Base-by-base conservation (phyloP, 1,139 yeast genomes). In the Candida dubliniensis region DNA sequence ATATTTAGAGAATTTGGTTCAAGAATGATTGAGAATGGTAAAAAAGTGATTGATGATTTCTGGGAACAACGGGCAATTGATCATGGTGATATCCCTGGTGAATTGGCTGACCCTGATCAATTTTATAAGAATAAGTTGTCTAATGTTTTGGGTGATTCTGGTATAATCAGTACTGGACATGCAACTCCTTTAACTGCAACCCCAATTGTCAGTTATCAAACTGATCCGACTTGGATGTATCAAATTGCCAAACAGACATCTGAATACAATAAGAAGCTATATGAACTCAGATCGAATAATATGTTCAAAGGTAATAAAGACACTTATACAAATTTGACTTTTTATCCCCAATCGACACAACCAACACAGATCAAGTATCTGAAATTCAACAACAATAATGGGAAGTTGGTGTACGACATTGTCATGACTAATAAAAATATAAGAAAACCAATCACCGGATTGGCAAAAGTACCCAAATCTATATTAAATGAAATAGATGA, bases 1-100 rank as follows among this genome's bases (percentile, higher is more conserved):
- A 84, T 90, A 2, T 95, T 79, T 65, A 78, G 91, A 52, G 99
- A 91, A 63, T 93, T 95, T 67, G 99, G 99, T 4, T 89, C 96
- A 14, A 79, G 81, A 50, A 81, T 91, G 45, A 73, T 93, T 39
- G 77, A 80, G 23, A 87, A 89, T 45, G 99, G 99, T 34, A 79
- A 79, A 51, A 81, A 87, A 52, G 86, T 88, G 30, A 74, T 71
- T 29, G 99, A 93, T 64, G 99, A 93, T 62, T 93, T 91, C 60
- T 89, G 95, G 76, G 96, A 87, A 51, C 81, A 79, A 40, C 77
- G 75, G 52, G 84, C 95, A 2, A 74, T 81, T 38, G 83, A 76
- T 34, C 76, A 76, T 33, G 97, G 96, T 27, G 85, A 77, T 42
- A 76, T 79, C n/a, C 81, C 83, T 42, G 96, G 96, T 13, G 87